phyloP scores from a whole-genome alignment of 2,329 filamentous ascomycete genomes.

The Aureobasidium mangrovei region DNA sequence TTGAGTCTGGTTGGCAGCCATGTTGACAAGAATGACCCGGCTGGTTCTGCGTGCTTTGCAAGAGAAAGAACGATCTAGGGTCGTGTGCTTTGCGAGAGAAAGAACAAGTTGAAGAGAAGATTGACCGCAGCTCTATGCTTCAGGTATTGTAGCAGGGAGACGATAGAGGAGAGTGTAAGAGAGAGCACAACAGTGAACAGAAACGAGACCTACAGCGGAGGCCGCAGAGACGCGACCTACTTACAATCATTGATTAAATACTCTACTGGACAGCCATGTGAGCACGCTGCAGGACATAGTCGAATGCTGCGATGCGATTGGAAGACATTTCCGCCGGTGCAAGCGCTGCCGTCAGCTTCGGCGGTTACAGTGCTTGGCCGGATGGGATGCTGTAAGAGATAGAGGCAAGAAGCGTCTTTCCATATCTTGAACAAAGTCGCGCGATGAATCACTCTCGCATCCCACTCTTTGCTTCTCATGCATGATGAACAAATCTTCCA shows the following conservation, averaged over 20 bases:
- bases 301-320: conserved; percentile 2
- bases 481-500: too few relatives aligned
- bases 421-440: too few relatives aligned
- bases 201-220: neutral
- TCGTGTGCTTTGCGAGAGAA: too few relatives aligned
- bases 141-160: neutral
- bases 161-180: too few relatives aligned
- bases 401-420: too few relatives aligned
- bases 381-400: too few relatives aligned
- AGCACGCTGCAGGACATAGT: neutral
- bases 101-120: neutral
- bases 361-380: conserved; percentile 9
- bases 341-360: conserved; percentile 12
- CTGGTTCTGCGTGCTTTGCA: neutral
- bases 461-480: too few relatives aligned
- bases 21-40: neutral
- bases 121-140: neutral
- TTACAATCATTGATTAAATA: neutral
- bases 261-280: neutral
- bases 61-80: too few relatives aligned
- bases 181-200: neutral
- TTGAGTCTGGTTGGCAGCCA: conserved; percentile 19
- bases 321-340: neutral
- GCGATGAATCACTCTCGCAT: too few relatives aligned
- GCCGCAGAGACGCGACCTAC: neutral